Evolutionary conservation across 1,139 yeast genomes (phyloP), one percentile per base, ranked within the genome.

Genomic region (Zygoascus hellenicus): DNA sequence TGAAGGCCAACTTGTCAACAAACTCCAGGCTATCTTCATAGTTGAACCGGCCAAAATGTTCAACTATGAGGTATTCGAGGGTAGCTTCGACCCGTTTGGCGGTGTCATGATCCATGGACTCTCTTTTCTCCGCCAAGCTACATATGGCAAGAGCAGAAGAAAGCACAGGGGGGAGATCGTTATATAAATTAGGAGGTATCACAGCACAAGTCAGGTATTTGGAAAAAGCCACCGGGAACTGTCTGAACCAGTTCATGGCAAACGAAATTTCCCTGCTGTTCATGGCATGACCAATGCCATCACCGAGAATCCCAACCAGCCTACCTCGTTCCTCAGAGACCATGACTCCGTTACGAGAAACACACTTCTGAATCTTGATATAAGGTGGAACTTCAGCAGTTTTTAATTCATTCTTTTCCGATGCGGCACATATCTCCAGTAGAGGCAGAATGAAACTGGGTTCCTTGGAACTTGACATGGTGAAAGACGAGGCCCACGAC

Each of bases 71-170:
- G 11, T 19, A 9, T 13, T 36, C 29, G 4, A 36, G 7, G 2
- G 14, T 7, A 4, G n/a, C 22, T 6, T 36, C 39, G 2, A 5
- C 15, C 29, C 2, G 10, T 6, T 7, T 9, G 14, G 15, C n/a
- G 2, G 14, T 13, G 2, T 11, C 10, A 9, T 14, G n/a, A 9
- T 19, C 29, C 39, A 36, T 36, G 10, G 5, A 17, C 3, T 13
- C 13, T 14, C 5, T n/a, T 7, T 16, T 3, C 9, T 14, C 17
- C 7, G 14, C 31, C 11, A 40, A 14, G 11, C 36, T 11, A 40
- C 43, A 30, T 2, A 40, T 30, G 14, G 43, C 43, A 35, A 40
- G 34, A 10, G 37, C 43, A 16, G 29, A 30, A 17, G 10, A 15
- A 5, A 40, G 43, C 16, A 31, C 43, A 2, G 37, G 37, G 2